Evolutionary conservation across 1,284 basidiomycete species (phyloP), one percentile per base, ranked within the genome.

Genomic region (Cutaneotrichosporon sp.): DNA sequence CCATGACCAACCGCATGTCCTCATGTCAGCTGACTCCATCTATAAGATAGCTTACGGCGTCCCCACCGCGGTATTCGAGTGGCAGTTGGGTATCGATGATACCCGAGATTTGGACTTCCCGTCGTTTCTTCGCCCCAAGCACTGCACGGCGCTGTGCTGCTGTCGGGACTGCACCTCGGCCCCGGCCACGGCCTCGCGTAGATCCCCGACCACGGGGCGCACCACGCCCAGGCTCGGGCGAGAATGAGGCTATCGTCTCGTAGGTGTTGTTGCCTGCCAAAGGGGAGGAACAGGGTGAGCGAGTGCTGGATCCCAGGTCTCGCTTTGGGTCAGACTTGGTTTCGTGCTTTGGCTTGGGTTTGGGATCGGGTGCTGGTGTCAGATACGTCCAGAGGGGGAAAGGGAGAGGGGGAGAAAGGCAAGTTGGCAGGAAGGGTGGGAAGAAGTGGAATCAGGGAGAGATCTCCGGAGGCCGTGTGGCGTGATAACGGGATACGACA

Each of bases 61-160:
- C 63, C 40, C 31, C 22, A 8, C 93, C 92, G 50, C 93, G 85
- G 77, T 93, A 97, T 78, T 97, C 94, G 30, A 97, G 84, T 0
- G 94, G 94, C 40, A 97, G 82, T 63, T 62, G 62, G 0, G 86
- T 87, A 38, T 88, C 85, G 49, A 96, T 86, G 42, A 92, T 85
- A 65, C 85, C 86, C 66, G 92, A 89, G 26, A 92, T 83, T 64
- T 78, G 73, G 21, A 77, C 64, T 77, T 85, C 86, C 52, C 90
- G 84, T 71, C 91, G 90, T 77, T 89, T 91, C 84, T 88, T 92
- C 79, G 92, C 90, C 72, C 90, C 73, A 38, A 73, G 26, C 8
- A 67, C 68, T 3, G 64, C 65, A 60, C 70, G 74, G 36, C 64
- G n/a, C 50, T 52, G 21, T n/a, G 52, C 58, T 42, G 50, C 63